Evolutionary conservation across 805 yeast genomes (phyloP).

Genomic region (Ogataea glucozyma): DNA sequence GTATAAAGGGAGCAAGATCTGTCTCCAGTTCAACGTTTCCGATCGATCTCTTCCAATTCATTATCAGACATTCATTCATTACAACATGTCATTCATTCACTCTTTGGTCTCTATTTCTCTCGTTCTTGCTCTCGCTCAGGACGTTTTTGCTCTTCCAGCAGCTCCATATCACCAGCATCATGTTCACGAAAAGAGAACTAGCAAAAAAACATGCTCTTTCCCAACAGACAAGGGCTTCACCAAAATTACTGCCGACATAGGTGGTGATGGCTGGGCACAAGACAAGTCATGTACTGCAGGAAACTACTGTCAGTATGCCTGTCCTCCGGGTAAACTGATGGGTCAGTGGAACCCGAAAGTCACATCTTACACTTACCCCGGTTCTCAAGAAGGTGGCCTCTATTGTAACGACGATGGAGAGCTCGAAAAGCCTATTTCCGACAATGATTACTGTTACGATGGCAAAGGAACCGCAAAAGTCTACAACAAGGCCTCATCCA

Average conservation of each 20-base stretch:
- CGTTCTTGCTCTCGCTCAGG: conserved; percentile 13
- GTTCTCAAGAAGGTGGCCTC: conserved; percentile 80
- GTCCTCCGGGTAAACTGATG: conserved; percentile 84
- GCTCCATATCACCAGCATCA: conserved; percentile 23
- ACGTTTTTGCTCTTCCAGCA: conserved; percentile 19
- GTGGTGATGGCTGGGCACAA: conserved; percentile 85
- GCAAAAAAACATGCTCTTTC: conserved; percentile 56
- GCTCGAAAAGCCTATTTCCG: conserved; percentile 58
- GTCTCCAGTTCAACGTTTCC: no score
- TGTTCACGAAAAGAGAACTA: conserved; percentile 27
- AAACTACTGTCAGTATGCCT: conserved; percentile 88
- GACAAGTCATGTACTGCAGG: conserved; percentile 75
- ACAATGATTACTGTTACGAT: conserved; percentile 65
- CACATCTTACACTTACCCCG: conserved; percentile 71
- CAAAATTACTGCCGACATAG: conserved; percentile 55
- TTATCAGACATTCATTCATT: no score
- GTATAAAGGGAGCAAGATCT: no score
- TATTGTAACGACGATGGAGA: conserved; percentile 73
- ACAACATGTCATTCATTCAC: conserved; percentile 16
- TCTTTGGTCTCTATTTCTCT: conserved; percentile 10
- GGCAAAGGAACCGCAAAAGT: conserved; percentile 75
- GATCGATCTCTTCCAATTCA: no score
- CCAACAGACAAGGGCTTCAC: conserved; percentile 71
- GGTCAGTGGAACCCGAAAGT: conserved; percentile 85
- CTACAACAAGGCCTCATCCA: conserved; percentile 52